These are phyloP conservation scores for Chamaenerion angustifolium DNA, from an alignment of 345 rosid species.

Conservation along the genomic window DNA sequence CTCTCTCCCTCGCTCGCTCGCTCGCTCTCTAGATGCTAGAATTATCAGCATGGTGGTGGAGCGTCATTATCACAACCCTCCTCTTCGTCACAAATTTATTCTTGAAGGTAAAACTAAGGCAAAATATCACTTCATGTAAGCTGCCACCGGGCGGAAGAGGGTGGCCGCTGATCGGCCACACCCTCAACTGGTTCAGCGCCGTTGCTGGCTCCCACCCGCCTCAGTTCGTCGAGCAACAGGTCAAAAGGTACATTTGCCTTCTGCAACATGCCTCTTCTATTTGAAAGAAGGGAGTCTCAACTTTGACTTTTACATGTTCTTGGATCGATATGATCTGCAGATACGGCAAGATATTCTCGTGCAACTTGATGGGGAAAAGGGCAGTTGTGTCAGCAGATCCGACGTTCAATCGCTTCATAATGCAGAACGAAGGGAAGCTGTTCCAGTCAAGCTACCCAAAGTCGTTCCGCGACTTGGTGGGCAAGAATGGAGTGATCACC, in stretches of 20 bases:
- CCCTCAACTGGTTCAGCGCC: slow-evolving; percentile 58
- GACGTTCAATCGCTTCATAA: slow-evolving; percentile 45
- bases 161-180: slow-evolving; percentile 70
- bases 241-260: slow-evolving; percentile 26
- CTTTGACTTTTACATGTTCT: too few species aligned
- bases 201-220: slow-evolving; percentile 78
- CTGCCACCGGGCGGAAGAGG: slow-evolving; percentile 68
- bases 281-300: too few species aligned
- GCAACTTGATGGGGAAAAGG: slow-evolving; percentile 64
- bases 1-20: too few species aligned
- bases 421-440: slow-evolving; percentile 71
- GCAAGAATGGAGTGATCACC: slow-evolving; percentile 70
- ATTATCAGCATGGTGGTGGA: too few species aligned
- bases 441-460: slow-evolving; percentile 83
- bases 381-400: slow-evolving; percentile 74
- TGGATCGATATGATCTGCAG: slow-evolving; percentile 12
- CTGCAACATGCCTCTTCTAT: too few species aligned
- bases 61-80: too few species aligned
- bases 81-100: too few species aligned
- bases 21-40: too few species aligned
- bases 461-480: slow-evolving; percentile 74
- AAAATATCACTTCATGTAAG: neutral
- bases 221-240: slow-evolving; percentile 44
- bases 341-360: slow-evolving; percentile 65
- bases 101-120: too few species aligned